Percentiles rank a stretch among this genome's conserved stretches.
Evolutionary conservation across 2,329 filamentous ascomycete genomes (phyloP).

Genomic region (Fusarium praegraminearum): DNA sequence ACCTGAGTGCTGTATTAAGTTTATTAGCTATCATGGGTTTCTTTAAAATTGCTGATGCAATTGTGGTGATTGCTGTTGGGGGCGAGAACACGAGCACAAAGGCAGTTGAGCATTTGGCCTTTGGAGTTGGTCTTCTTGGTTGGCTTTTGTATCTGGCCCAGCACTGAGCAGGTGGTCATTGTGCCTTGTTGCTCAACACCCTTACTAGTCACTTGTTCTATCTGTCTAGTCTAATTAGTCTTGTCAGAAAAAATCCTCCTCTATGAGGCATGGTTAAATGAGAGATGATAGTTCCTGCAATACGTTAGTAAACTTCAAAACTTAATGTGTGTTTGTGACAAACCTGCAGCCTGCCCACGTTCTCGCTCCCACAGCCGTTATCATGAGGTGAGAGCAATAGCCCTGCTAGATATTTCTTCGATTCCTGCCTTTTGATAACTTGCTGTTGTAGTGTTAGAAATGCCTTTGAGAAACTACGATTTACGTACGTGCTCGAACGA

Average conservation of each 20-base stretch:
- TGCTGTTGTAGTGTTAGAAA: neutral
- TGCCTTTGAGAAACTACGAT: neutral
- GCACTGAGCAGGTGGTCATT: neutral
- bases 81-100: neutral
- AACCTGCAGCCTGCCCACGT: slow-evolving; percentile 9
- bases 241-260: too few relatives aligned
- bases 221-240: too few relatives aligned
- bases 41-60: neutral
- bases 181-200: too few relatives aligned
- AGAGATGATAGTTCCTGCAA: too few relatives aligned
- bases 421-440: slow-evolving; percentile 35
- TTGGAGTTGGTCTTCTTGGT: neutral
- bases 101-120: neutral
- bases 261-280: too few relatives aligned
- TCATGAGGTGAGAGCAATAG: slow-evolving; percentile 18
- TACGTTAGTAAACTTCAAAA: too few relatives aligned
- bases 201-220: too few relatives aligned
- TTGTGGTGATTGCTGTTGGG: neutral
- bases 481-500: slow-evolving; percentile 54
- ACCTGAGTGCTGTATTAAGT: neutral
- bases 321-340: neutral
- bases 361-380: neutral
- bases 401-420: slow-evolving; percentile 13
- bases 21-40: slow-evolving; percentile 2
- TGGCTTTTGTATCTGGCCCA: neutral